Base-by-base conservation (phyloP, 495 filamentous ascomycete genomes). In the Penicillium atrosanguineum region DNA sequence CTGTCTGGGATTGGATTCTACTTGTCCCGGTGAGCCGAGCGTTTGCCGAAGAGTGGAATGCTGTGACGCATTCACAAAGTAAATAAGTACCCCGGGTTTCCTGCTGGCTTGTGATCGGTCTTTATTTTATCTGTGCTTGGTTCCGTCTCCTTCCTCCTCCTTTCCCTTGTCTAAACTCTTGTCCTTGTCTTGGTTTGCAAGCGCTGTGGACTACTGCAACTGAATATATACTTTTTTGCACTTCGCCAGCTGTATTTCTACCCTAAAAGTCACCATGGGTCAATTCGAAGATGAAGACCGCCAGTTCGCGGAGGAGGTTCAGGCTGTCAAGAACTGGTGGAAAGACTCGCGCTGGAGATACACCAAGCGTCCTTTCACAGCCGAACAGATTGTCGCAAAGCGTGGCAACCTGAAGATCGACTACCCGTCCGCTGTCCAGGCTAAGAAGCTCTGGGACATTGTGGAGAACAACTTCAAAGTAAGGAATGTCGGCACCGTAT, bases 341-440 rank as follows among this genome's bases (percentile, higher is more conserved):
- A 82, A 79, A 19, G 89, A 94, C 57, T 81, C 89, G 37, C 79
- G 94, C 78, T 98, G 94, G 94, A 80, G 90, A 64, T 83, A 90
- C 71, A 98, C 94, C 60, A 91, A 87, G 73, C 82, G 94, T 34
- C 88, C 94, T 4, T 98, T 91, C 71, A 96, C 91, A 6, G 91
- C 94, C 15, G 95, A 97, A 77, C 89, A 95, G 76, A 97, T 98
- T 66, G 94, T 95, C 52, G 83, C 87, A 21, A 98, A 98, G 81
- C 80, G 94, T 63, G 94, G 94, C 23, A 91, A 87, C 64, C 72
- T 98, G 61, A 91, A 86, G 74, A 90, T 98, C 63, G 80, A 95
- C 44, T 98, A 96, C 68, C 85, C 94, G 12, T 91, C 90, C 73
- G 95, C 93, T 68, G 76, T 75, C 7, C 87, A 90, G 73, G 80